These are phyloP conservation scores for Trichoderma endophyticum DNA, from an alignment of 2,329 filamentous ascomycete genomes.

Conservation along the genomic window DNA sequence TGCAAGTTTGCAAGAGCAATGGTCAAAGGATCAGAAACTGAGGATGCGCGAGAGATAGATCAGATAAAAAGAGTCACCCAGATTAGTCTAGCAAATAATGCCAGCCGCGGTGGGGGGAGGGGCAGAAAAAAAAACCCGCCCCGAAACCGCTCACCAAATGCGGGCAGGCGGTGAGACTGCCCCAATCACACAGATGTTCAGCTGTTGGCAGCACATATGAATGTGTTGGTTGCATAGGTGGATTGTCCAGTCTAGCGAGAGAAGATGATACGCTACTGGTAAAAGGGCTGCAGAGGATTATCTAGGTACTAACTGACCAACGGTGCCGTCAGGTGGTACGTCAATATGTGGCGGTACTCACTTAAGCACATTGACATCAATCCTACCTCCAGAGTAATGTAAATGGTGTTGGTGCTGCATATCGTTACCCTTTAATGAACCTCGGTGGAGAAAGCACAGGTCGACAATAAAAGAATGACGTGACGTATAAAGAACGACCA, in stretches of 20 bases:
- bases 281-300: background rate
- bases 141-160: conserved; percentile 18
- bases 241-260: background rate
- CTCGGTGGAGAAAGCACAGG: background rate
- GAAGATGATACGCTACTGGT: background rate
- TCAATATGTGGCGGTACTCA: background rate
- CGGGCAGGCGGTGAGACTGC: conserved; percentile 13
- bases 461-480: background rate
- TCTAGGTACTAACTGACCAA: background rate
- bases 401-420: background rate
- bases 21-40: background rate
- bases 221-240: background rate
- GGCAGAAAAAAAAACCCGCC: conserved; percentile 22
- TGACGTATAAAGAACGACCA: background rate
- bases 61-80: conserved; percentile 10
- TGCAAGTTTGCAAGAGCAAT: background rate
- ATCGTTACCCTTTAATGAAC: background rate
- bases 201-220: background rate
- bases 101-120: conserved; percentile 20
- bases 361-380: fast-evolving
- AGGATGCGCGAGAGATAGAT: background rate
- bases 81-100: background rate
- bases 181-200: background rate
- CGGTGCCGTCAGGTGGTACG: background rate
- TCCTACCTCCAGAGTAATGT: background rate